Evolutionary conservation across 2,329 filamentous ascomycete genomes (phyloP), one percentile per base, ranked within the genome.

Genomic region (Ophiostoma ips): DNA sequence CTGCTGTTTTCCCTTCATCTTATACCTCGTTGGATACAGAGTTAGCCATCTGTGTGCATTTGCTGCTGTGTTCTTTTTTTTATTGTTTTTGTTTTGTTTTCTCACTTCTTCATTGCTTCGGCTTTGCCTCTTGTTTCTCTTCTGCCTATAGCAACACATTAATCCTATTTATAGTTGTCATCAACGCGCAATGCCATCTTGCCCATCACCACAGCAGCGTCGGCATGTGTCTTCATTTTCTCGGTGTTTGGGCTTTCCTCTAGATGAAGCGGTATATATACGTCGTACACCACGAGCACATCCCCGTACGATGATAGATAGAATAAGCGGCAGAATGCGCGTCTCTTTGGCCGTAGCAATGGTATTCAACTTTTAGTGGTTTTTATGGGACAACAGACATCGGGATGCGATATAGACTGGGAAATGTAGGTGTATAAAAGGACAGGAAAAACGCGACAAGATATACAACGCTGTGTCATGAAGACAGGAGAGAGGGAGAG

Each of bases 11-110:
- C 9, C 38, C 16, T 21, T 41, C n/a, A 41, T 41, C 3, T 30
- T 31, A 43, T 43, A 31, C 40, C 40, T 41, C 11, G 40, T 43
- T 43, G 40, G 40, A 43, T 43, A 43, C 40, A 43, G 40, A 43
- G 24, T 8, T 41, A n/a, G 33, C 35, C 35, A 28, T 4, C 24
- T 28, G 5, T 45, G 3, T 46, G 13, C n/a, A 38, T 10, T 3
- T 16, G 5, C 16, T n/a, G 11, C 12, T 21, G 11, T 13, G 11
- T 28, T 47, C 35, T 36, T 5, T 2, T 15, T 35, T 15, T n/a
- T 16, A 21, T 18, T 33, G 16, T 9, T 16, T 35, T n/a, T 13
- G 3, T 46, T 21, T 34, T 35, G 1, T 38, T 43, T 18, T 13
- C 12, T 35, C 15, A n/a, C n/a, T 37, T 35, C 37, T 12, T 21